Conservation (phyloP, 208 protist genomes). For the Crithidia thermophila region DNA sequence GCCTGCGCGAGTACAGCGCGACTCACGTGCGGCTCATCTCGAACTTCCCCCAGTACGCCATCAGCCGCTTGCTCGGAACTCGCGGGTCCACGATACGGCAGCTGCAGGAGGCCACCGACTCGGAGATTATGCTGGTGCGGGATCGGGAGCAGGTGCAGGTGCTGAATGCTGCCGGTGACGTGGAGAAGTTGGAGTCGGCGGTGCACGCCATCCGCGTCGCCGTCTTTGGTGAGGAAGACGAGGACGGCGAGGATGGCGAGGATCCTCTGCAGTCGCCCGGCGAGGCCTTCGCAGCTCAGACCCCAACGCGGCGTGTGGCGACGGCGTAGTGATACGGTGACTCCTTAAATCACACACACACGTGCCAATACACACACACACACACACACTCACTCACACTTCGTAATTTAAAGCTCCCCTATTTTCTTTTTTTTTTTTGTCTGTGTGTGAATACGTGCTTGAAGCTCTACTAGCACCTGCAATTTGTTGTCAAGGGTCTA, state of each 20-base stretch:
- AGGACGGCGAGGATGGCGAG: conserved; percentile 18
- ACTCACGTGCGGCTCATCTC: conserved; percentile 38
- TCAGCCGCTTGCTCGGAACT: conserved; percentile 37
- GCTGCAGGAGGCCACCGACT: conserved; percentile 39
- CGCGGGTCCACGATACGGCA: conserved; percentile 35
- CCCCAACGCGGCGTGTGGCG: background rate
- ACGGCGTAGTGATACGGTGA: background rate
- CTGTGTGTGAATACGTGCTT: too few relatives aligned
- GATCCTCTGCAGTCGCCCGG: background rate
- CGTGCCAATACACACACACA: background rate
- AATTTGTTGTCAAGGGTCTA: too few relatives aligned
- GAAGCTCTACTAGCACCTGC: too few relatives aligned
- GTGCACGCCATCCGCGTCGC: conserved; percentile 21
- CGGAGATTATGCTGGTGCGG: conserved; percentile 41
- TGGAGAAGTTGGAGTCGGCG: conserved; percentile 34
- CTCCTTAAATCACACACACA: background rate
- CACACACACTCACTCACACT: background rate
- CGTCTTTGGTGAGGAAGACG: conserved; percentile 15
- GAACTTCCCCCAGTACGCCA: conserved; percentile 27
- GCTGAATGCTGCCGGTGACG: conserved; percentile 36
- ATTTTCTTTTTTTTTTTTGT: too few relatives aligned
- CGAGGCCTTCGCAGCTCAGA: conserved; percentile 7
- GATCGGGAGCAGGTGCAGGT: conserved; percentile 45
- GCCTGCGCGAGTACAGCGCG: conserved; percentile 25
- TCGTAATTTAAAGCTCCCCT: conserved; percentile 42